Conservation (phyloP, 495 filamentous ascomycete species). For the Daldinia decipiens region DNA sequence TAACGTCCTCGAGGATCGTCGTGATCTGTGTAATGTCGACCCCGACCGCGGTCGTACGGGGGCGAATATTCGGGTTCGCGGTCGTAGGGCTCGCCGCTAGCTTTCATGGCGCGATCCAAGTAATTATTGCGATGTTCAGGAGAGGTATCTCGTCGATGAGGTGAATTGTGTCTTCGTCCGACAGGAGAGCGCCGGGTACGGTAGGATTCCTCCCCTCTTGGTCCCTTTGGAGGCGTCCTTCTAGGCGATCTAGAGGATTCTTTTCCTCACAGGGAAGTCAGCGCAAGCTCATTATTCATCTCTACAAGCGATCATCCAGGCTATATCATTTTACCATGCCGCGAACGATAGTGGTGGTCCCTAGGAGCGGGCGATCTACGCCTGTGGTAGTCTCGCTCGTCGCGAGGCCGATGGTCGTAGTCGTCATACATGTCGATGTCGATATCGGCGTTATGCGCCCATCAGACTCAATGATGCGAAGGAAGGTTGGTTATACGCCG, state of each 20-base stretch:
- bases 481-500: neutral
- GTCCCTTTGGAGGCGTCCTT: constrained; percentile 43
- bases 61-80: constrained; percentile 19
- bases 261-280: constrained; percentile 52
- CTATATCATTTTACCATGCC: constrained; percentile 62
- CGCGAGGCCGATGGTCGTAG: constrained; percentile 43
- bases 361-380: constrained; percentile 45
- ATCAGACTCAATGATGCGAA: neutral
- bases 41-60: constrained; percentile 24
- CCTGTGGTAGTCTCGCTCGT: constrained; percentile 52
- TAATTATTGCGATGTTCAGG: constrained; percentile 25
- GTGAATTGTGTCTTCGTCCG: constrained; percentile 22
- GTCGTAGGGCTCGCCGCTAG: constrained; percentile 13
- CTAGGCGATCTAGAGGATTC: constrained; percentile 51
- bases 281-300: constrained; percentile 52
- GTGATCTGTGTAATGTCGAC: constrained; percentile 36
- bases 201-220: constrained; percentile 44
- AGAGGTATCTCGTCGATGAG: constrained; percentile 28
- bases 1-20: constrained; percentile 26
- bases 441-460: constrained; percentile 8
- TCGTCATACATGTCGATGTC: constrained; percentile 42
- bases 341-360: constrained; percentile 53
- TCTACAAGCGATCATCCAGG: constrained; percentile 52
- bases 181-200: constrained; percentile 29
- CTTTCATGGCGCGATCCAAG: constrained; percentile 11